phyloP scores from a whole-genome alignment of 1,284 basidiomycete species.

The Sparassis latifolia region DNA sequence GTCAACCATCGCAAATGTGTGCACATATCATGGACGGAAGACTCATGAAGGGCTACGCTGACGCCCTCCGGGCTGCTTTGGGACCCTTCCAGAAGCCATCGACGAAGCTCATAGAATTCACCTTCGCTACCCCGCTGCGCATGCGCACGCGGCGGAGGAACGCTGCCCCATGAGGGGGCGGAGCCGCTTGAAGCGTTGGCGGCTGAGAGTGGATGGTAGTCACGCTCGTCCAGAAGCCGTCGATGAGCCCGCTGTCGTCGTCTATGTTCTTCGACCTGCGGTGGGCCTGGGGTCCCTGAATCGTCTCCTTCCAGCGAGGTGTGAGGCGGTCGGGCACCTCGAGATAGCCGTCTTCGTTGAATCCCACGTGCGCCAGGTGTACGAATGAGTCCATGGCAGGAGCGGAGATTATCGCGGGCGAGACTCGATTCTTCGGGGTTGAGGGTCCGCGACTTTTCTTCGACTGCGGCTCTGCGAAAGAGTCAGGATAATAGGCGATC shows the following conservation, averaged over 20 bases:
- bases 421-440: constrained; percentile 23
- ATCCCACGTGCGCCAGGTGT: neutral
- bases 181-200: too few relatives aligned
- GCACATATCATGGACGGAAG: too few relatives aligned
- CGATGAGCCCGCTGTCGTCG: constrained; percentile 61
- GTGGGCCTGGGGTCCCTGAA: constrained; percentile 57
- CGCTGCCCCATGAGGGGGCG: too few relatives aligned
- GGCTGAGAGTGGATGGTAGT: neutral
- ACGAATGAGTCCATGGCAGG: constrained; percentile 70
- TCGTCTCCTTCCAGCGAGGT: constrained; percentile 65
- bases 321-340: constrained; percentile 52
- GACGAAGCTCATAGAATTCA: too few relatives aligned
- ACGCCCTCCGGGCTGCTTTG: too few relatives aligned
- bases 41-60: too few relatives aligned
- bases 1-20: too few relatives aligned
- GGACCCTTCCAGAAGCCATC: too few relatives aligned
- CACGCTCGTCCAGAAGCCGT: constrained; percentile 49
- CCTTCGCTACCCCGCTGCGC: too few relatives aligned
- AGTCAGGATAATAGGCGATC: neutral
- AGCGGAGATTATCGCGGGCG: constrained; percentile 61
- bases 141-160: too few relatives aligned
- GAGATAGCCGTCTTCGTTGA: neutral
- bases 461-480: constrained; percentile 8
- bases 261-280: constrained; percentile 50
- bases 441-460: constrained; percentile 6